These are phyloP conservation scores for Beauveria pseudobassiana DNA, from an alignment of 2,329 filamentous ascomycete genomes.

Conservation along the genomic window DNA sequence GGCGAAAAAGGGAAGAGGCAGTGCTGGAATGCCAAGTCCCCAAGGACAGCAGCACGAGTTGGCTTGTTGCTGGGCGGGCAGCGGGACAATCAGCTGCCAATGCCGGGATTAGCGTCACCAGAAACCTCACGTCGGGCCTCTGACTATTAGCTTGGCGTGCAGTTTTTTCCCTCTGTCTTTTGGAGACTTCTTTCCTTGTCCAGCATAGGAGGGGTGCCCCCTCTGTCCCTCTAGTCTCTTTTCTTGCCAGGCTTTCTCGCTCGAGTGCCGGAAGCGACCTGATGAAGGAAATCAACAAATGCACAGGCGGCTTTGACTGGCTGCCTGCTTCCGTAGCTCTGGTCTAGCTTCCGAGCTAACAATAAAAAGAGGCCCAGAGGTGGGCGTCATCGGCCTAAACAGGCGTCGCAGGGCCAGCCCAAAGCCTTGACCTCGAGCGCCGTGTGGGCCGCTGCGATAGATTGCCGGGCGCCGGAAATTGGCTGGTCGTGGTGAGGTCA, in stretches of 20 bases:
- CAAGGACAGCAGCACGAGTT: not conserved
- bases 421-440: not conserved
- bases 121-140: not conserved
- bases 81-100: not conserved
- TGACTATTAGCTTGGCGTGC: slow-evolving; percentile 7
- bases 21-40: slow-evolving; percentile 12
- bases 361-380: not conserved
- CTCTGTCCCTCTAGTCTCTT: not conserved
- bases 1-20: not conserved
- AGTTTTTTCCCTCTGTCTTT: not conserved
- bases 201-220: not conserved
- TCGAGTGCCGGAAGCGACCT: not conserved
- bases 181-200: no score
- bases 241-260: not conserved
- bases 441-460: slow-evolving; percentile 5
- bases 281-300: not conserved
- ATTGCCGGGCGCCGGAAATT: slow-evolving; percentile 11
- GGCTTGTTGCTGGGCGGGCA: slow-evolving; percentile 7
- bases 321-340: not conserved
- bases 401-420: not conserved
- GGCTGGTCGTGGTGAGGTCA: slow-evolving; percentile 9
- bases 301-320: slow-evolving; percentile 4
- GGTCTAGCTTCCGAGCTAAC: slow-evolving; percentile 2
- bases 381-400: not conserved
- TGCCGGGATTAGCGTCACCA: slow-evolving; percentile 2